These are phyloP conservation scores for Amylostereum areolatum DNA, from an alignment of 1,284 basidiomycete species.

Conservation along the genomic window DNA sequence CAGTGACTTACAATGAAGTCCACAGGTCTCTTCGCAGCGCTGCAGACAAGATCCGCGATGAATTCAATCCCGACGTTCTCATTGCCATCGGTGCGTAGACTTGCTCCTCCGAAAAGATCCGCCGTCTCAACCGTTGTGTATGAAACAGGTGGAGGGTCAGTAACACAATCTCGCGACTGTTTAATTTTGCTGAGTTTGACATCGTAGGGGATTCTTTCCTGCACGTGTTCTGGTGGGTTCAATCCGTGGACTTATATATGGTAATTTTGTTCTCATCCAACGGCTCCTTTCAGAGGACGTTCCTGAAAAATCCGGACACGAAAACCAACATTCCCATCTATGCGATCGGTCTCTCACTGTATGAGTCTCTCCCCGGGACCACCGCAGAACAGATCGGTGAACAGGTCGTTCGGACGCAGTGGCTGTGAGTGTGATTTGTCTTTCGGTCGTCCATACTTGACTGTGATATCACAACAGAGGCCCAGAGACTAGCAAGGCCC, in stretches of 20 bases:
- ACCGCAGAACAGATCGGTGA: constrained; percentile 75
- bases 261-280: not conserved
- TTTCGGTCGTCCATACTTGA: not conserved
- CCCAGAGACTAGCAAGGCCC: constrained; percentile 56
- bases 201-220: constrained; percentile 83
- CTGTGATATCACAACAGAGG: constrained; percentile 33
- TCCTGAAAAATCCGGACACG: constrained; percentile 68
- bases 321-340: constrained; percentile 85
- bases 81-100: constrained; percentile 66
- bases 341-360: constrained; percentile 90
- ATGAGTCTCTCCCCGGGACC: constrained; percentile 77
- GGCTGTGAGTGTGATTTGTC: constrained; percentile 58
- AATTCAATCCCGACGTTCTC: constrained; percentile 74
- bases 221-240: constrained; percentile 77
- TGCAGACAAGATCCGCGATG: constrained; percentile 52
- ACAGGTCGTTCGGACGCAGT: constrained; percentile 88
- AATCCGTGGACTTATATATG: constrained; percentile 2
- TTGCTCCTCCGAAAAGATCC: too few relatives aligned
- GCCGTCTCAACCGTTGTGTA: constrained; percentile 6
- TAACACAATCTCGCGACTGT: constrained; percentile 17
- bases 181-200: constrained; percentile 14
- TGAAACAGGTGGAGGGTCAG: constrained; percentile 69
- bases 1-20: constrained; percentile 79
- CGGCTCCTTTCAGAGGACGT: constrained; percentile 48
- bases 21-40: constrained; percentile 71